Evolutionary conservation across 2,329 filamentous ascomycete species (phyloP).

Genomic region (Monosporascus sp.): DNA sequence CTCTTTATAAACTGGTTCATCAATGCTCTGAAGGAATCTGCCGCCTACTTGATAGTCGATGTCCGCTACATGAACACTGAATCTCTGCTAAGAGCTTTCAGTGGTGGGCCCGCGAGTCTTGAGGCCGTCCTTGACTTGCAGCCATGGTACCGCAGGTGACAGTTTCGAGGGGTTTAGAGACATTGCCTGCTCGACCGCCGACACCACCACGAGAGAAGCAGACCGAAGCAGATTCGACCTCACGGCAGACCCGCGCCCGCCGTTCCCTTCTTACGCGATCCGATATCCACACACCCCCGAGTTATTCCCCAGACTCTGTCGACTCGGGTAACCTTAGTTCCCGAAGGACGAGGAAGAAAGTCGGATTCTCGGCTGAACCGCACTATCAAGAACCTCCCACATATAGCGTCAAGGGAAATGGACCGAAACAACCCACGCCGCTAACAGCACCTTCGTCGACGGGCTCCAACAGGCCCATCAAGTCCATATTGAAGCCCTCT

Average conservation of each 20-base stretch:
- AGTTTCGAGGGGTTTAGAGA: slow-evolving; percentile 41
- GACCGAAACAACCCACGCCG: slow-evolving; percentile 33
- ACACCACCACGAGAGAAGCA: slow-evolving; percentile 58
- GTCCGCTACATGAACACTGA: slow-evolving; percentile 14
- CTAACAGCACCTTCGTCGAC: slow-evolving; percentile 34
- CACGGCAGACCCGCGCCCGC: slow-evolving; percentile 31
- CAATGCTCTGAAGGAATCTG: too few relatives aligned
- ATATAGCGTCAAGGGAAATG: slow-evolving; percentile 35
- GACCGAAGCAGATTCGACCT: slow-evolving; percentile 29
- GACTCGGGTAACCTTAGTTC: slow-evolving; percentile 39
- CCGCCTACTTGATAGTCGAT: slow-evolving; percentile 1
- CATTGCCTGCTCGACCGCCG: slow-evolving; percentile 55
- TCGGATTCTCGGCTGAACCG: slow-evolving; percentile 53
- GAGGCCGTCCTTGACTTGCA: slow-evolving; percentile 17
- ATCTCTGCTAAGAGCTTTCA: slow-evolving; percentile 7
- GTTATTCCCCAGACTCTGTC: slow-evolving; percentile 39
- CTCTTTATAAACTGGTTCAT: not conserved
- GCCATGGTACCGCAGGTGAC: slow-evolving; percentile 35
- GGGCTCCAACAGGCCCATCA: slow-evolving; percentile 42
- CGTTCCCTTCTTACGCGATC: slow-evolving; percentile 33
- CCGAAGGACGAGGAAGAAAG: slow-evolving; percentile 44
- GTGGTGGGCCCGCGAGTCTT: slow-evolving; percentile 21
- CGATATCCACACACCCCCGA: slow-evolving; percentile 49
- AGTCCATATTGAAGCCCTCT: slow-evolving; percentile 74
- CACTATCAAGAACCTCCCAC: slow-evolving; percentile 51